A percentile compares a stretch with the other conserved stretches of the same genome.
Conservation (phyloP, 805 yeast species). For the Zygotorulaspora florentina region DNA sequence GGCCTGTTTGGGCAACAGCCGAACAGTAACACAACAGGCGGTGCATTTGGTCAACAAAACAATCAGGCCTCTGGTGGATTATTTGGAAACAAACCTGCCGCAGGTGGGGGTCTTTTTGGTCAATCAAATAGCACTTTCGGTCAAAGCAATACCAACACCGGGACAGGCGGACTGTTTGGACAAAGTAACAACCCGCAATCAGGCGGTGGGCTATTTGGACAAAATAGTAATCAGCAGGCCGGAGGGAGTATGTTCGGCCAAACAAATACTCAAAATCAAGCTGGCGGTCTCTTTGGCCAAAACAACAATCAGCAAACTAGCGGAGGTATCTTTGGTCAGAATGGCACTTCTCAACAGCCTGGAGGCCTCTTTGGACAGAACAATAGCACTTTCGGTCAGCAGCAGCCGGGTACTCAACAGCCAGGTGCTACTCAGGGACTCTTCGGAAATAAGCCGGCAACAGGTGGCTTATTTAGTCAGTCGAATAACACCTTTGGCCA, state of each 20-base stretch:
- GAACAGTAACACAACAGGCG: slow-evolving; percentile 26
- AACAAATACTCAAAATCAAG: slow-evolving; percentile 12
- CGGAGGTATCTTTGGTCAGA: slow-evolving; percentile 42
- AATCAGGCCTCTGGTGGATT: slow-evolving; percentile 14
- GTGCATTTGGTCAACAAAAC: slow-evolving; percentile 31
- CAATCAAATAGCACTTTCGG: slow-evolving; percentile 36
- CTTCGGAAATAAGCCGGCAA: slow-evolving; percentile 33
- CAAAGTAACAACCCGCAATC: slow-evolving; percentile 30
- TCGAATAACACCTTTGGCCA: slow-evolving; percentile 33
- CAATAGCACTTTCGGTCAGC: slow-evolving; percentile 15
- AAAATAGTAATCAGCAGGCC: slow-evolving; percentile 19
- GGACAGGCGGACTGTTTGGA: slow-evolving; percentile 22
- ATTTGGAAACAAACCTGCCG: slow-evolving; percentile 2
- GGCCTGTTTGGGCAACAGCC: slow-evolving; percentile 34
- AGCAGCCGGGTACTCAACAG: slow-evolving; percentile 10
- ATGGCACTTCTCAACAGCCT: slow-evolving; percentile 17
- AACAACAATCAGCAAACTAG: slow-evolving; percentile 19
- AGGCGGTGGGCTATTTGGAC: slow-evolving; percentile 33
- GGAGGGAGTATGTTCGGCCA: slow-evolving; percentile 38
- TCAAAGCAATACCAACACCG: slow-evolving; percentile 31
- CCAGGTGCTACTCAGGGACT: slow-evolving; percentile 27
- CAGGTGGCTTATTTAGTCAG: slow-evolving; percentile 27
- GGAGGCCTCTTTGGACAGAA: slow-evolving; percentile 36
- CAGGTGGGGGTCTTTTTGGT: slow-evolving; percentile 32
- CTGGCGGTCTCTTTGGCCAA: slow-evolving; percentile 34